phyloP scores from a whole-genome alignment of 2,329 filamentous ascomycete species.

The Botrytis pseudocinerea region DNA sequence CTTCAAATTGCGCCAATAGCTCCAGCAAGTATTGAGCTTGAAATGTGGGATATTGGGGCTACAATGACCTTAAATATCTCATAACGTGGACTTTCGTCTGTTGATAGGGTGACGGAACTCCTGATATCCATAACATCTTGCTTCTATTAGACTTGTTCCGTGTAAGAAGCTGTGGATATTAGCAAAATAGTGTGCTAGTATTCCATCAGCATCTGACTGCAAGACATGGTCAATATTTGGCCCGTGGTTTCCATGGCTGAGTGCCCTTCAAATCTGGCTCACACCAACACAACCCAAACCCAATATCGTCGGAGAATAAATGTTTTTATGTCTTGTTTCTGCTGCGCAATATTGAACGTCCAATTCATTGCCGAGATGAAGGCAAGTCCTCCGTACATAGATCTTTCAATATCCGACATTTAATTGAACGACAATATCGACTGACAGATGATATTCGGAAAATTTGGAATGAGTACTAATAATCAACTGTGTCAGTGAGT shows the following conservation, averaged over 20 bases:
- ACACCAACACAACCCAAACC: neutral
- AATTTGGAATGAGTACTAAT: constrained; percentile 3
- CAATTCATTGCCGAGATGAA: constrained; percentile 11
- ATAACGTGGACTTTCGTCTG: neutral
- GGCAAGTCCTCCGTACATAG: neutral
- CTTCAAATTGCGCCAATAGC: neutral
- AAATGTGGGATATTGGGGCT: neutral
- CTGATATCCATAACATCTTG: neutral
- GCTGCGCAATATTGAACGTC: constrained; percentile 9
- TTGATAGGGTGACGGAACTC: neutral
- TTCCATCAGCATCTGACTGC: neutral
- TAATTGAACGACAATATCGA: constrained; percentile 7
- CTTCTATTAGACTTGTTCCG: neutral
- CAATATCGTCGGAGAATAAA: neutral
- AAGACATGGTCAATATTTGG: constrained; percentile 5
- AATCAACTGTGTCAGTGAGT: neutral
- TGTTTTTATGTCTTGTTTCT: neutral
- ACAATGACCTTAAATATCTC: neutral
- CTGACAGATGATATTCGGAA: neutral
- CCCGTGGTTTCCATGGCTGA: constrained; percentile 9
- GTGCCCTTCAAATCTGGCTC: neutral
- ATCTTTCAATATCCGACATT: constrained; percentile 8
- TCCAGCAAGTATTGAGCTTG: neutral
- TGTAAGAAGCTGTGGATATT: neutral
- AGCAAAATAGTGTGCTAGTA: neutral